These are phyloP conservation scores for Trapa bicornis DNA, from an alignment of 345 rosid genomes.

Conservation along the genomic window DNA sequence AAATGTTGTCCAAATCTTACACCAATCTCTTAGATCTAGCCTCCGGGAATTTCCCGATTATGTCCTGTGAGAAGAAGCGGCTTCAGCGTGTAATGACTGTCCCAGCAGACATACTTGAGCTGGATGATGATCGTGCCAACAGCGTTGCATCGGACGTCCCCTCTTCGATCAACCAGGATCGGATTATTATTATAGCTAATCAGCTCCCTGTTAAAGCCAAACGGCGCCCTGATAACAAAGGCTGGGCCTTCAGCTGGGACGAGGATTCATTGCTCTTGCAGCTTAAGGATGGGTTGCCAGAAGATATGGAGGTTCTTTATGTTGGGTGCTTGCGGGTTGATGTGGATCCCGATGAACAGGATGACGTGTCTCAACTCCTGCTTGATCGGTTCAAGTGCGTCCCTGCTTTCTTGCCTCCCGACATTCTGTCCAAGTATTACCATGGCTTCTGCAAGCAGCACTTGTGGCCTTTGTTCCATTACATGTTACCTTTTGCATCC, in stretches of 20 bases:
- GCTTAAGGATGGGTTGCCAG: conserved; percentile 66
- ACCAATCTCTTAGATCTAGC: conserved; percentile 77
- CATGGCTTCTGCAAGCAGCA: conserved; percentile 75
- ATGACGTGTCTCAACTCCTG: conserved; percentile 58
- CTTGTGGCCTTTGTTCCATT: conserved; percentile 72
- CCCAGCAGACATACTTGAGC: conserved; percentile 67
- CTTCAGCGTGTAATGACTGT: conserved; percentile 64
- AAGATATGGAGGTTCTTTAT: conserved; percentile 65
- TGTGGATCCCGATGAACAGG: conserved; percentile 49
- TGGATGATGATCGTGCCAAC: conserved; percentile 64
- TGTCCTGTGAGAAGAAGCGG: conserved; percentile 56
- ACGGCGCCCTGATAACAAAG: conserved; percentile 66
- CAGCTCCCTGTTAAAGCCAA: conserved; percentile 65
- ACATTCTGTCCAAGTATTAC: conserved; percentile 51
- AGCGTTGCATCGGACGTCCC: conserved; percentile 57
- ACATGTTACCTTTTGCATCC: conserved; percentile 61
- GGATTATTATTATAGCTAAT: conserved; percentile 60
- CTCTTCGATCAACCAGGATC: conserved; percentile 47
- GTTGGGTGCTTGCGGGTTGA: conserved; percentile 55
- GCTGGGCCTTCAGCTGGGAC: conserved; percentile 76
- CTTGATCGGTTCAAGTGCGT: conserved; percentile 67
- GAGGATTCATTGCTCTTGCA: conserved; percentile 53
- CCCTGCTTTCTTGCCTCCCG: conserved; percentile 59
- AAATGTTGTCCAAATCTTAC: conserved; percentile 63
- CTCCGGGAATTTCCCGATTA: conserved; percentile 53